Percentiles rank a stretch among this genome's conserved stretches.
phyloP scores from a whole-genome alignment of 257 asterid genomes.

The Euphrasia confusa region DNA sequence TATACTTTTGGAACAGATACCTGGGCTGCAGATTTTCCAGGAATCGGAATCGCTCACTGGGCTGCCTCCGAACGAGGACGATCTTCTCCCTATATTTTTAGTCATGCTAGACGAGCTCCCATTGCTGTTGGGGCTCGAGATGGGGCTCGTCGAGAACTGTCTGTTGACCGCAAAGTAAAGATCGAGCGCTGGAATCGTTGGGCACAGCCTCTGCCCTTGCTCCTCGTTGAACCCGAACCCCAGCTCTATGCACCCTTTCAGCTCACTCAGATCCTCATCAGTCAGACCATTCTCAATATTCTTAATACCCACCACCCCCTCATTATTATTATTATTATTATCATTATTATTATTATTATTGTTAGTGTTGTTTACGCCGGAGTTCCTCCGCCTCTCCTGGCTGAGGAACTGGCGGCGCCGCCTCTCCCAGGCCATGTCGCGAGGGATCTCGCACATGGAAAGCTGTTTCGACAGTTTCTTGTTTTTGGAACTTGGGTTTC shows the following conservation, averaged over 20 bases:
- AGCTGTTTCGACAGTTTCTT: constrained; percentile 67
- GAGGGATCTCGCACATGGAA: constrained; percentile 70
- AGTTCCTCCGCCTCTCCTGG: constrained; percentile 38
- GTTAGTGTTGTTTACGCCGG: constrained; percentile 14
- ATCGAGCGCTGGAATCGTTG: constrained; percentile 82
- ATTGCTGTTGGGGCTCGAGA: constrained; percentile 47
- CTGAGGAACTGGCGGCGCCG: constrained; percentile 59
- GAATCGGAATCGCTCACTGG: constrained; percentile 37
- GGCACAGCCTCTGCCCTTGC: constrained; percentile 58
- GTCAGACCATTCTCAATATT: constrained; percentile 28
- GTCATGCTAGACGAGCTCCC: constrained; percentile 25
- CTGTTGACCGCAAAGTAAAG: constrained; percentile 81
- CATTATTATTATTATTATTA: not conserved
- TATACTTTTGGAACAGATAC: constrained; percentile 15
- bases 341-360: not conserved
- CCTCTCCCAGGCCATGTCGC: constrained; percentile 81
- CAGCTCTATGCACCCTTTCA: constrained; percentile 80
- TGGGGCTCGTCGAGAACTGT: constrained; percentile 50
- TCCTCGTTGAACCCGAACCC: constrained; percentile 88
- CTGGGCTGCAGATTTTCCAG: constrained; percentile 50
- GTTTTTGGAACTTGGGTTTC: constrained; percentile 27
- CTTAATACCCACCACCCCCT: not conserved
- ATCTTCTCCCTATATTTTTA: not conserved
- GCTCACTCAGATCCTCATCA: constrained; percentile 80
- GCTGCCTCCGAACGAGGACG: constrained; percentile 19